phyloP scores from a whole-genome alignment of 306 rosid genomes.

The Sphenostylis stenocarpa region DNA sequence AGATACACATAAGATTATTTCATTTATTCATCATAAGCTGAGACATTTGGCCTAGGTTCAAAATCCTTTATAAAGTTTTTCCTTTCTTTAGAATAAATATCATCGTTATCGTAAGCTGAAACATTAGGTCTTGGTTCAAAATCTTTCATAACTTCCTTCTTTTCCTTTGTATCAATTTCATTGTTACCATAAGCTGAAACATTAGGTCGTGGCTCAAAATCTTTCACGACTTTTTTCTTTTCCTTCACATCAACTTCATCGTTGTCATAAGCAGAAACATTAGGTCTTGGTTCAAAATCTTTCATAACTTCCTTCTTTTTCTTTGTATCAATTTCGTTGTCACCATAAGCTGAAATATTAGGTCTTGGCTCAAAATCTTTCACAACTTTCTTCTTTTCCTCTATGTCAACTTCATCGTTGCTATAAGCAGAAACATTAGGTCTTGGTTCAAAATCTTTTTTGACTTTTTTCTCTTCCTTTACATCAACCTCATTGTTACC shows the following conservation, averaged over 20 bases:
- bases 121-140: constrained; percentile 28
- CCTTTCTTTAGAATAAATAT: not conserved
- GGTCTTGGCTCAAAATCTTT: constrained; percentile 34
- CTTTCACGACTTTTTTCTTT: not conserved
- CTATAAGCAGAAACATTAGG: not conserved
- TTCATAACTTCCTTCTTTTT: too few species aligned
- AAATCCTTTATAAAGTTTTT: not conserved
- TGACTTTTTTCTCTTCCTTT: not conserved
- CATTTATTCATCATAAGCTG: not conserved
- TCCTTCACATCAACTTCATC: not conserved
- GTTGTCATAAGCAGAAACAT: not conserved
- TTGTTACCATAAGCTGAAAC: not conserved
- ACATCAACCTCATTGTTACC: not conserved
- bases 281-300: not conserved
- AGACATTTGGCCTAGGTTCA: not conserved
- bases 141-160: not conserved
- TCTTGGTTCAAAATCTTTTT: constrained; percentile 11
- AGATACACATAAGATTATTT: not conserved
- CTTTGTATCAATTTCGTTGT: too few species aligned
- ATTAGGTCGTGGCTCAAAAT: constrained; percentile 30
- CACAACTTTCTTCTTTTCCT: not conserved
- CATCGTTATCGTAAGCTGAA: not conserved
- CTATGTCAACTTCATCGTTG: not conserved
- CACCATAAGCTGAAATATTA: not conserved
- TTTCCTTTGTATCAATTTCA: not conserved